Conservation (phyloP, 352 stramenopile genomes). For the Phytophthora pisi region DNA sequence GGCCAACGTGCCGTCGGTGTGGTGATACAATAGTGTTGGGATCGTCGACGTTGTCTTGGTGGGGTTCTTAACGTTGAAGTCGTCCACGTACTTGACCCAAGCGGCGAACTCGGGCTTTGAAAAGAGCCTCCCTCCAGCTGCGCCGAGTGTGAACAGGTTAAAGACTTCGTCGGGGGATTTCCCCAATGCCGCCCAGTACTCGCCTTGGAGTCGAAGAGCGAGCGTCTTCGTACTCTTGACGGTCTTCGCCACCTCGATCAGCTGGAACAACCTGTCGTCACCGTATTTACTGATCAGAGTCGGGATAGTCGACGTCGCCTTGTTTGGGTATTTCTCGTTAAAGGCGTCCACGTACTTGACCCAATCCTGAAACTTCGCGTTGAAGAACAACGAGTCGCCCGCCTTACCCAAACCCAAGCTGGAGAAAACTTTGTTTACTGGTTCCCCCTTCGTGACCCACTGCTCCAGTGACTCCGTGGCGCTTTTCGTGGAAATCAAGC, state of each 20-base stretch:
- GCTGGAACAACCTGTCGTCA: neutral
- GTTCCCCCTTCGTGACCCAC: neutral
- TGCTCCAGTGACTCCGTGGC: neutral
- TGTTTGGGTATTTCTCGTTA: neutral
- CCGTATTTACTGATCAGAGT: slow-evolving; percentile 1
- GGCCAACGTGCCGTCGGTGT: neutral
- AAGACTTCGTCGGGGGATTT: neutral
- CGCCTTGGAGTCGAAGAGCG: neutral
- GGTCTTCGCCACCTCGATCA: neutral
- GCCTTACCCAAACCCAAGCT: neutral
- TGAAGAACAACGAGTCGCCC: neutral
- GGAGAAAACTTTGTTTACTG: neutral
- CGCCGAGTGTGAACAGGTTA: neutral
- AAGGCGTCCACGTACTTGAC: slow-evolving; percentile 7
- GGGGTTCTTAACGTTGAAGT: neutral
- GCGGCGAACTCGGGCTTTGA: neutral
- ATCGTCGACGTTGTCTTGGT: neutral
- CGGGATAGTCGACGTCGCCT: neutral
- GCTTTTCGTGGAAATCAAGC: neutral
- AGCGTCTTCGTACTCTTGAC: neutral
- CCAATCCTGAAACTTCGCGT: neutral
- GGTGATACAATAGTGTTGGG: neutral
- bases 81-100: neutral
- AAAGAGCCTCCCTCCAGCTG: neutral
- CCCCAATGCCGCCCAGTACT: neutral